Evolutionary conservation across 2,329 filamentous ascomycete species (phyloP).

Genomic region (Colletotrichum sp.): DNA sequence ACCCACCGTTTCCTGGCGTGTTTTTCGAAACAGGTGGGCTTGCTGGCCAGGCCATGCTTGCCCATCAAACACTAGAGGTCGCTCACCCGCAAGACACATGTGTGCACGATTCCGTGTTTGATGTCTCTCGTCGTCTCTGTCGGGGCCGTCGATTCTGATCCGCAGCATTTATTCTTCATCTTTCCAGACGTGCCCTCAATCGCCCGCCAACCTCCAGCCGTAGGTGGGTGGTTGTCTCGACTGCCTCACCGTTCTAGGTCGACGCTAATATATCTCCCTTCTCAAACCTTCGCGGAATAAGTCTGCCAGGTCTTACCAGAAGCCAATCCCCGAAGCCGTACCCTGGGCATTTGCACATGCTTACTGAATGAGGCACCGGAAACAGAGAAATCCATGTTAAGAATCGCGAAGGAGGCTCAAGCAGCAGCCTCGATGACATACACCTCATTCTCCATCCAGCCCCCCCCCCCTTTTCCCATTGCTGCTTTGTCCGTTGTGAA

Average conservation of each 20-base stretch:
- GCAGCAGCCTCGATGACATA: not conserved
- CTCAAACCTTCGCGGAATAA: not conserved
- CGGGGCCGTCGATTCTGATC: not conserved
- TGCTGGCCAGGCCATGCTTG: not conserved
- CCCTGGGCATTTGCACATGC: not conserved
- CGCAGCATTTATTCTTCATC: not conserved
- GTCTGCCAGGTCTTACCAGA: not conserved
- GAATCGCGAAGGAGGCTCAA: not conserved
- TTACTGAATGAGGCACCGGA: not conserved
- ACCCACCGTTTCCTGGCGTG: not conserved
- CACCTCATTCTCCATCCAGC: not conserved
- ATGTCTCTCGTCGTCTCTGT: not conserved
- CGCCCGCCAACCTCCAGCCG: not conserved
- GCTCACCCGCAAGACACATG: not conserved
- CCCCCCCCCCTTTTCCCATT: not conserved
- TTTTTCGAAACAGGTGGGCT: not conserved
- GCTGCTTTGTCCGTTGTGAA: not conserved
- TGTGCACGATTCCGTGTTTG: not conserved
- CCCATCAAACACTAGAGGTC: not conserved
- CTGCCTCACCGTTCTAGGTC: not conserved
- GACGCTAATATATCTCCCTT: not conserved
- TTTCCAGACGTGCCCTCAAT: not conserved
- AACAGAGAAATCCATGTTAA: not conserved
- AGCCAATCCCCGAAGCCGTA: not conserved
- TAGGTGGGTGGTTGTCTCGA: not conserved